Evolutionary conservation across 2,329 filamentous ascomycete species (phyloP).

Genomic region (Emericellopsis cladophorae): DNA sequence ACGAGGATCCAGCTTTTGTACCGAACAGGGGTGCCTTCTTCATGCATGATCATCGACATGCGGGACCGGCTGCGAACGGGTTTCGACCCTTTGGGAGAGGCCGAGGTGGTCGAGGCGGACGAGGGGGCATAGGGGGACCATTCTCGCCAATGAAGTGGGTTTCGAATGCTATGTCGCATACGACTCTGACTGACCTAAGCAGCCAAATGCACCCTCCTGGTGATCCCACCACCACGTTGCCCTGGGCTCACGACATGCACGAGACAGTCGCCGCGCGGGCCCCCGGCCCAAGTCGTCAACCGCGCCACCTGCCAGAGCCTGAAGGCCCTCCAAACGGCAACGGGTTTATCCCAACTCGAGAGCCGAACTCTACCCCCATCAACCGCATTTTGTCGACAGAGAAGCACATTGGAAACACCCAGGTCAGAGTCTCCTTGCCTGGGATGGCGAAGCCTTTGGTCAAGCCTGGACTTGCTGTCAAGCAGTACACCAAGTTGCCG

Average conservation of each 20-base stretch:
- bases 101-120: slow-evolving; percentile 42
- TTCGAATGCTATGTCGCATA: neutral
- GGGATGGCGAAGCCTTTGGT: slow-evolving; percentile 58
- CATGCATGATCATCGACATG: slow-evolving; percentile 84
- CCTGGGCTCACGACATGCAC: slow-evolving; percentile 94
- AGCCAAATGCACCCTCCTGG: slow-evolving; percentile 29
- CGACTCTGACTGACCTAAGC: neutral
- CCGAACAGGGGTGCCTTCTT: slow-evolving; percentile 93
- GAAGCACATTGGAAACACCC: slow-evolving; percentile 70
- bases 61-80: slow-evolving; percentile 64
- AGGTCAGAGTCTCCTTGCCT: slow-evolving; percentile 70
- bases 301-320: slow-evolving; percentile 27
- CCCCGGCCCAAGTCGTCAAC: slow-evolving; percentile 16
- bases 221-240: slow-evolving; percentile 56
- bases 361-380: slow-evolving; percentile 50
- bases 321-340: slow-evolving; percentile 43
- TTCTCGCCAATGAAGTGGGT: slow-evolving; percentile 54
- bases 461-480: slow-evolving; percentile 67
- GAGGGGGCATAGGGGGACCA: slow-evolving; percentile 45
- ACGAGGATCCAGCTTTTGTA: slow-evolving; percentile 85
- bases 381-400: slow-evolving; percentile 75
- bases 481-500: slow-evolving; percentile 85
- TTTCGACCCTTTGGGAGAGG: slow-evolving; percentile 61
- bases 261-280: slow-evolving; percentile 46
- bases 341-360: slow-evolving; percentile 40